A percentile compares a stretch with the other conserved stretches of the same genome.
These are phyloP conservation scores for Diaporthe vexans DNA, from an alignment of 2,329 filamentous ascomycete species.

Conservation along the genomic window DNA sequence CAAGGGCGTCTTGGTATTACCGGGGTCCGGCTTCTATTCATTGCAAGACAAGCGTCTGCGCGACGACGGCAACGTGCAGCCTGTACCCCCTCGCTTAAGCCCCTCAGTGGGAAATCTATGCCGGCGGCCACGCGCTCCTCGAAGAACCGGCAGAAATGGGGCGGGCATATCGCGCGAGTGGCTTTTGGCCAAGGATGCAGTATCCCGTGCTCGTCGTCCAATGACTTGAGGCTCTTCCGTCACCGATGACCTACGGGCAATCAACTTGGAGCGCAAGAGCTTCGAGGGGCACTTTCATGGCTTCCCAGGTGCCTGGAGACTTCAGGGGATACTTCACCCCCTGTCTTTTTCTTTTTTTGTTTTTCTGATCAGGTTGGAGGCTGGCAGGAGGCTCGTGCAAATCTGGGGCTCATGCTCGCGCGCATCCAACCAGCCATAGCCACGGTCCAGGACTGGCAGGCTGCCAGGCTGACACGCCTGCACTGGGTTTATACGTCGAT, in stretches of 20 bases:
- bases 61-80: constrained; percentile 31
- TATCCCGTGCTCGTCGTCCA: constrained; percentile 23
- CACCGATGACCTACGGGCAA: constrained; percentile 21
- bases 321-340: not conserved
- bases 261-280: constrained; percentile 3
- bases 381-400: constrained; percentile 18
- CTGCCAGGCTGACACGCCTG: not conserved
- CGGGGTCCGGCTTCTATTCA: constrained; percentile 16
- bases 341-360: too few relatives aligned
- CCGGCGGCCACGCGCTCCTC: constrained; percentile 29
- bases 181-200: constrained; percentile 28
- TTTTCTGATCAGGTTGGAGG: not conserved
- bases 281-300: constrained; percentile 1
- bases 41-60: constrained; percentile 27
- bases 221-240: constrained; percentile 26
- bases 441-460: not conserved
- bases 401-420: not conserved
- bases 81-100: constrained; percentile 30
- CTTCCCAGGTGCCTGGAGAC: not conserved
- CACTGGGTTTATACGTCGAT: not conserved
- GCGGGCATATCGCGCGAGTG: constrained; percentile 16
- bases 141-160: constrained; percentile 22
- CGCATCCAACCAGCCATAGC: constrained; percentile 1
- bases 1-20: constrained; percentile 8
- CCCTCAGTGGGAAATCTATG: constrained; percentile 24